Percentiles rank a stretch among this genome's conserved stretches.
These are phyloP conservation scores for Coccinonectria pachysandricola DNA, from an alignment of 2,329 filamentous ascomycete genomes.

Conservation along the genomic window DNA sequence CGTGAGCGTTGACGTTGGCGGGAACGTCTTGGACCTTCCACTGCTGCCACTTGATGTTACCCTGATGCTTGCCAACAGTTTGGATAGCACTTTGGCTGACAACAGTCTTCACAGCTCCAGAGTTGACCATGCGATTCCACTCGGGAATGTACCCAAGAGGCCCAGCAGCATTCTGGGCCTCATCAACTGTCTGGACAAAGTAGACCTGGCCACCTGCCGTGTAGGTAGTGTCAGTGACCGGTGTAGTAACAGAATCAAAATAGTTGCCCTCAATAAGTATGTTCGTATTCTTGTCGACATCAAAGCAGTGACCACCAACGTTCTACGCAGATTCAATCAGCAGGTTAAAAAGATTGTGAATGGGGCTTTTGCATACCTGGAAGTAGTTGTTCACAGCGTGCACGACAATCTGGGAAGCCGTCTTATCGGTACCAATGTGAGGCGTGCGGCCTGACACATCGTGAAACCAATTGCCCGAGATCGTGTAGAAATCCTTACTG, in stretches of 20 bases:
- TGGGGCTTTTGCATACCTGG: too few species aligned
- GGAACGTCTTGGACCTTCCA: slow-evolving; percentile 12
- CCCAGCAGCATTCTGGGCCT: slow-evolving; percentile 10
- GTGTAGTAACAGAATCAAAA: slow-evolving; percentile 40
- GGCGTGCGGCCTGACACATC: slow-evolving; percentile 19
- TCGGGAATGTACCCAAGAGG: slow-evolving; percentile 15
- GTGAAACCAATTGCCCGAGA: slow-evolving; percentile 20
- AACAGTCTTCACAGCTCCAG: slow-evolving; percentile 8
- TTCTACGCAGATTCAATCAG: too few species aligned
- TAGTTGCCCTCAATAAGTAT: slow-evolving; percentile 46
- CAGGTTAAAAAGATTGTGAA: too few species aligned
- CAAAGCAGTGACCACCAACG: slow-evolving; percentile 42
- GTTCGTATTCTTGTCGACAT: slow-evolving; percentile 30
- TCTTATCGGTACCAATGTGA: slow-evolving; percentile 17
- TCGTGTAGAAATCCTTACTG: slow-evolving; percentile 15
- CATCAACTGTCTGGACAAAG: slow-evolving; percentile 15
- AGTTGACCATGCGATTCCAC: slow-evolving; percentile 12
- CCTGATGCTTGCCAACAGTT: slow-evolving; percentile 11
- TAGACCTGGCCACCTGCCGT: slow-evolving; percentile 14
- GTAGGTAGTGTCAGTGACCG: slow-evolving; percentile 10
- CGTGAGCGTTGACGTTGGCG: slow-evolving; percentile 12
- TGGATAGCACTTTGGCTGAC: slow-evolving; percentile 9
- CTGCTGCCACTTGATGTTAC: slow-evolving; percentile 11
- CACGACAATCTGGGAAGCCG: slow-evolving; percentile 33
- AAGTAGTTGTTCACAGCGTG: slow-evolving; percentile 55